These are phyloP conservation scores for Tricholoma sp. DNA, from an alignment of 768 basidiomycete species.

Conservation along the genomic window DNA sequence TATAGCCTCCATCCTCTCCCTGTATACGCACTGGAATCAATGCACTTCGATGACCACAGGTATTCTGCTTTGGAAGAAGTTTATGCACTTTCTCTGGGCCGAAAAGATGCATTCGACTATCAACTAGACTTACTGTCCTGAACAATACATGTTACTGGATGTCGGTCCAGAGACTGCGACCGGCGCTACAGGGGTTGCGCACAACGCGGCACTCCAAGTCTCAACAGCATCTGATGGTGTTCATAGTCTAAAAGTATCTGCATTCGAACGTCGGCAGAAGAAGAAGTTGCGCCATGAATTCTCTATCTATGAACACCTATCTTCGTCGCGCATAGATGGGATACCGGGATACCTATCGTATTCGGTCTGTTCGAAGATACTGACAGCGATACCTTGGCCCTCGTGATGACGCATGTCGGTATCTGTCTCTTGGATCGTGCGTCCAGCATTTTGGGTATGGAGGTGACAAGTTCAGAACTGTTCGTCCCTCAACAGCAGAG, in stretches of 20 bases:
- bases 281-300: neutral
- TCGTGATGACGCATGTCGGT: neutral
- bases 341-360: neutral
- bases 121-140: neutral
- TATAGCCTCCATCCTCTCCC: conserved; percentile 1
- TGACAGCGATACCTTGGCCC: neutral
- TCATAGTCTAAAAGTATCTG: conserved; percentile 2
- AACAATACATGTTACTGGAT: conserved; percentile 5
- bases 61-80: neutral
- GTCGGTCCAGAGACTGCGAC: conserved; percentile 5
- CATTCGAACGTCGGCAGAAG: neutral
- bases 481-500: no score
- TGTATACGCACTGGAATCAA: neutral
- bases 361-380: neutral
- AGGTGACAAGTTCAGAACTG: no score
- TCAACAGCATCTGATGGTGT: neutral
- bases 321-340: neutral
- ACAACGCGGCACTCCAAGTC: conserved; percentile 7
- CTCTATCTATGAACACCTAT: neutral
- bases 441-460: no score
- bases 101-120: neutral
- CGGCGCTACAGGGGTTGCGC: conserved; percentile 12
- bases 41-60: neutral
- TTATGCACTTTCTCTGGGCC: neutral
- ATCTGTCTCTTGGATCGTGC: neutral